Evolutionary conservation across 192 early-diverging fungal species (phyloP), one percentile per base, ranked within the genome.

Genomic region (Backusella liffmaniae): DNA sequence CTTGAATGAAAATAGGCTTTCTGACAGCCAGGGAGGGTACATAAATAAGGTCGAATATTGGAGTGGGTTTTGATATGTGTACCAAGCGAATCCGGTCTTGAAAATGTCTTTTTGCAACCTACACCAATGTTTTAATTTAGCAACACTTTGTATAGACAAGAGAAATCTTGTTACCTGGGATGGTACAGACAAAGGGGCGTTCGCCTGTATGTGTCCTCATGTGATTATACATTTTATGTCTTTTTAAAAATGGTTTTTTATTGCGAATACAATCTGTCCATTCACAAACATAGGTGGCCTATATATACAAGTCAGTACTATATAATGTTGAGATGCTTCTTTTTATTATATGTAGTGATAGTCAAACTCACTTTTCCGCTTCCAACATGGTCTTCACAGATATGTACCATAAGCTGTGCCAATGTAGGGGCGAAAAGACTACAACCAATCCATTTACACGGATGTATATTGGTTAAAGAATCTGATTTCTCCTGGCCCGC

Each of bases 201-300:
- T 93, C 92, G 35, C 92, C 92, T 6, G 90, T 93, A 70, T 93
- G 91, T 1, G 88, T 91, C 4, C 92, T 86, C 76, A 91, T 85
- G 67, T 93, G 92, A 67, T 91, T 91, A 46, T 86, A 86, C 70
- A 92, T 83, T 66, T 92, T 91, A 65, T 91, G 90, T 36, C 89
- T 83, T 76, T 91, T 88, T 74, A 87, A 75, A 84, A 92, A 92
- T 21, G 91, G 88, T 78, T 86, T 86, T 41, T 86, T 76, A 66
- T 83, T 83, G 21, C 83, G 79, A 13, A 79, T 77, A 67, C 84
- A 86, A 49, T 83, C 81, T 36, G 77, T 73, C 84, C 84, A 86
- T 53, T 86, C 82, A 42, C 84, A 86, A 16, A 72, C 79, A 67
- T 86, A 86, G 69, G 83, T 76, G 12, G 82, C 76, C 80, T 85